Base-by-base conservation (phyloP, 2,329 filamentous ascomycete species). In the Grosmannia clavigera region DNA sequence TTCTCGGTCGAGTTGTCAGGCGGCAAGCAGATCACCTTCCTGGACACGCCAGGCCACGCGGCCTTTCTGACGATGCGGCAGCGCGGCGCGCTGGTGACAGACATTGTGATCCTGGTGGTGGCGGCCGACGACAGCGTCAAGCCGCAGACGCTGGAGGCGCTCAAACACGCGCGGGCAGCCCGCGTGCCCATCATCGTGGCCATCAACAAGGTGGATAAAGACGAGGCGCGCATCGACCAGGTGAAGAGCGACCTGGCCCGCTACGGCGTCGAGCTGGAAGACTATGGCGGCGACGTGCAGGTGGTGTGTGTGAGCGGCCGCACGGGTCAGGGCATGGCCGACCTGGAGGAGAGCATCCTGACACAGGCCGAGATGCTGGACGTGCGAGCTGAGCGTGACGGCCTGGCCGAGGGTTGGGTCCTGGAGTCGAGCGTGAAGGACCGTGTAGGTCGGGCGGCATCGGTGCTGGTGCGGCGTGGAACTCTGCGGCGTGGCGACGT, bases 61-160 rank as follows among this genome's bases (percentile, higher is more conserved):
- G 95, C 94, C 0, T 99, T 99, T 73, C 75, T 97, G 65, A 88
- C 87, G 48, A 99, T 99, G 94, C 87, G 94, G 38, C 90, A 96
- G 70, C 86, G 94, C 66, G 95, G 94, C 64, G 95, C 94, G 38
- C 90, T 92, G 63, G 91, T 97, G 56, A 99, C 95, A 0, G 94
- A 99, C 70, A 96, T 99, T 65, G 90, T 99, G 16, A 87, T 99
- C 51, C 76, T 99, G 25, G 94, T 99, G 0, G 92, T 99, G 27
- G 94, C 94, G 7, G 92, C 92, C 10, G 94, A 99, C 70, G 95
- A 99, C 70, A 94, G 91, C 69, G 92, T 99, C 66, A 99, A 94
- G 77, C 94, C 94, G 3, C 94, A 99, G 70, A 99, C 95, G 0
- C 78, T 97, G 2, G 94, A 99, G 75, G 94, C 94, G 6, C 85